Base-by-base conservation (phyloP, 345 rosid species). In the Populus pruinosa region DNA sequence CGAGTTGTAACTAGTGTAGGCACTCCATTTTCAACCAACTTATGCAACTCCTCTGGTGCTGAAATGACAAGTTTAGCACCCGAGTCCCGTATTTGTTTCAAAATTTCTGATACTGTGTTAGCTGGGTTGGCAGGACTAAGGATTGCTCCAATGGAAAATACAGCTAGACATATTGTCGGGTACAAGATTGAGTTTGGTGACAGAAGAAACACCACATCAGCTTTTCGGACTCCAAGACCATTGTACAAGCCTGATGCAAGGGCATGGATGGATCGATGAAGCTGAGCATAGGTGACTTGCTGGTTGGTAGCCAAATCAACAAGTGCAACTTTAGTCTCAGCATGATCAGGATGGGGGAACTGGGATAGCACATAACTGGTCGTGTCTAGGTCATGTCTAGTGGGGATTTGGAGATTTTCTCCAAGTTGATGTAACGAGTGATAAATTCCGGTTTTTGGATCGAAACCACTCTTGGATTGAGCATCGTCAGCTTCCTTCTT, bases 131-230 rank as follows among this genome's bases (percentile, higher is more conserved):
- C 88, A 9, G 92, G 83, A 13, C 88, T 83, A 25, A 91, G 86
- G 29, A 89, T 77, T 31, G 92, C 92, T 6, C 94, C 94, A 0
- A 86, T 43, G 5, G 90, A 85, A 49, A 89, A 78, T 76, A 88
- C 80, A 41, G 90, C 91, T 0, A 91, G 84, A 50, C 90, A 88
- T 8, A 91, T 85, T 6, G 78, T 56, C 5, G 92, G 87, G 70
- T 83, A 91, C 31, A 89, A 47, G 70, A 89, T 64, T 5, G 89
- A 88, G 75, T 91, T 91, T 0, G 92, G 91, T 11, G 92, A 87
- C 61, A 91, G 44, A 35, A 91, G 77, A 43, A 91, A 88, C 65
- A 89, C 86, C 4, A 88, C 90, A 18, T 91, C 91, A 0, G 90
- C 91, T 80, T 87, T 88, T 29, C 74, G 77, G 68, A 91, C 71